Evolutionary conservation across 2,329 filamentous ascomycete species (phyloP), one percentile per base, ranked within the genome.

Genomic region (Whalleya microplaca): DNA sequence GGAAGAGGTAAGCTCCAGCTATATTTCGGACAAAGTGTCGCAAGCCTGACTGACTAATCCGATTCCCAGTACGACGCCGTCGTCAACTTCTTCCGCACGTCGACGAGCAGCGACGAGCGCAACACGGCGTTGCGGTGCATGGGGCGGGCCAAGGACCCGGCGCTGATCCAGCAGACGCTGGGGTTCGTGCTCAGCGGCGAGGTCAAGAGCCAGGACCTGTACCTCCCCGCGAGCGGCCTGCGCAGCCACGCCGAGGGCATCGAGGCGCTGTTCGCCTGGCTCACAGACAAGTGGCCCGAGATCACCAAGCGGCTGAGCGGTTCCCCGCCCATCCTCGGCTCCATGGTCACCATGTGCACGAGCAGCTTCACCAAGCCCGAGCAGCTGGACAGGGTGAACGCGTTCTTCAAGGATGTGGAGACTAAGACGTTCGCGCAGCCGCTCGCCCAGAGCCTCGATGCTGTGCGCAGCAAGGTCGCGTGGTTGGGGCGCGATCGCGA

Each of bases 171-270:
- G 78, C 85, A 86, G 59, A 94, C 92, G 2, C 82, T 98, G 14
- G 83, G 80, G 27, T 80, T 97, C 61, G 82, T 92, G 29, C 82
- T 93, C 55, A 86, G 86, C 72, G 85, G 88, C 59, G 89, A 96
- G 64, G 89, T 97, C 75, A 96, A 96, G 80, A 92, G 90, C 63
- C 94, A 97, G 74, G 94, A 98, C 73, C 87, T 97, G 63, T 97
- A 96, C 77, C 86, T 96, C 71, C 93, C 94, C 1, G 84, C 95
- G 41, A 84, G 86, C 32, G 90, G 90, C 7, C 83, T 98, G 23
- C 86, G 93, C 56, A 84, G 84, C 51, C 91, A 96, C 71, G 78
- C 86, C 7, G 85, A 87, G 43, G 94, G 94, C 64, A 89, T 96
- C 53, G 80, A 90, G 55, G 90, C 90, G 7, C 82, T 96, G 55